Conservation (phyloP, 371 early-diverging fungal genomes). For the Circinella minor region DNA sequence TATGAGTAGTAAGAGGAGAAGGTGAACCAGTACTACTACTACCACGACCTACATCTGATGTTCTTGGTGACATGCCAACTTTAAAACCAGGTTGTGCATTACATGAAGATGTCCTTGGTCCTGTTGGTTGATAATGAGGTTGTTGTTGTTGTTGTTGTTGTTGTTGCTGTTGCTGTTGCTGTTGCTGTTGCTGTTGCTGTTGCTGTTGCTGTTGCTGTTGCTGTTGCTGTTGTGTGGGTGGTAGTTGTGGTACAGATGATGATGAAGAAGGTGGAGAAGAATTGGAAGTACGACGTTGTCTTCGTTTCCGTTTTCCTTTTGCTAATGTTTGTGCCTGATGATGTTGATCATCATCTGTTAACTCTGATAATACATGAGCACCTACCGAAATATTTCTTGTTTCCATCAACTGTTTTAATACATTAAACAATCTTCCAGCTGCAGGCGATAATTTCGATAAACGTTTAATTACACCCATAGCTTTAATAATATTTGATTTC, state of each 20-base stretch:
- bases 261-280: background rate
- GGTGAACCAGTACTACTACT: constrained; percentile 4
- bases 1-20: background rate
- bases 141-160: constrained; percentile 15
- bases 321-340: background rate
- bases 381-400: constrained; percentile 32
- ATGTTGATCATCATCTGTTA: constrained; percentile 15
- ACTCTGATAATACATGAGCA: constrained; percentile 14
- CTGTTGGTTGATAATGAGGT: background rate
- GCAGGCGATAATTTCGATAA: constrained; percentile 33
- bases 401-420: constrained; percentile 33
- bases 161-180: background rate
- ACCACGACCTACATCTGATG: constrained; percentile 16
- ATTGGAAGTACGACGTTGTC: constrained; percentile 1
- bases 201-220: constrained; percentile 18
- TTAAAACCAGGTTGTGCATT: background rate
- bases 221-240: background rate
- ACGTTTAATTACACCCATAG: constrained; percentile 34
- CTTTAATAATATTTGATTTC: constrained; percentile 31
- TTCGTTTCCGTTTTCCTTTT: constrained; percentile 12
- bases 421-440: constrained; percentile 26
- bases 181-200: background rate
- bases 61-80: constrained; percentile 9
- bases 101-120: background rate
- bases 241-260: background rate